Evolutionary conservation across 148 eudicot genomes (phyloP), one percentile per base, ranked within the genome.

Genomic region (Vaccinium darrowii): DNA sequence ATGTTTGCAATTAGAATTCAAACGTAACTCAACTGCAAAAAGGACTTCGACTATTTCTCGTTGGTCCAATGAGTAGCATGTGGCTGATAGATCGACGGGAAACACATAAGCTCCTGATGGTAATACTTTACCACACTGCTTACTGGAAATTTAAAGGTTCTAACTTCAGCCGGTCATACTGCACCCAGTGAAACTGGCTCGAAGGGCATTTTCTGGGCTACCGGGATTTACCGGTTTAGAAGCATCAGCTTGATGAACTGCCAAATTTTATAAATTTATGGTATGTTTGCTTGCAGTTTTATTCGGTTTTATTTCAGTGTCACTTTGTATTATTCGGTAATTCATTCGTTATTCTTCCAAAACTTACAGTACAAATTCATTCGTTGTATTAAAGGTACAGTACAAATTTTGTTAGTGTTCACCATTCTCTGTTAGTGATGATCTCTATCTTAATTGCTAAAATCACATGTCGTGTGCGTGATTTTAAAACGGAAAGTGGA

Each of bases 321-420:
- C 25, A 12, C 2, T 11, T 36, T 79, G 52, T 80, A 39, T 60
- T 23, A 39, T 25, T 49, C 4, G 6, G 33, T 65, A n/a, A 8
- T 49, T 49, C 30, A 73, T 83, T 72, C 36, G 54, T 83, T 33
- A 11, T 83, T 83, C 84, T 83, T 83, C 10, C 33, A 33, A 33
- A 52, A 49, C 43, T 3, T 36, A 36, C 39, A 36, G 4, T 36
- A 16, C 6, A 27, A 30, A 4, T 54, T 78, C 5, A 43, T 43
- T 36, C 39, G 39, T 36, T 36, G 39, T 36, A 36, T 36, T 36
- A 36, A 36, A 36, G 39, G 1, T 36, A 36, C 3, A 5, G 47
- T 1, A 8, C 2, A 51, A 8, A 51, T 51, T 51, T 58, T 19
- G 65, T 8, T 58, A 16, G 5, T 56, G 60, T 56, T 56, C 4